These are phyloP conservation scores for Acarospora socialis DNA, from an alignment of 2,329 filamentous ascomycete genomes.

Conservation along the genomic window DNA sequence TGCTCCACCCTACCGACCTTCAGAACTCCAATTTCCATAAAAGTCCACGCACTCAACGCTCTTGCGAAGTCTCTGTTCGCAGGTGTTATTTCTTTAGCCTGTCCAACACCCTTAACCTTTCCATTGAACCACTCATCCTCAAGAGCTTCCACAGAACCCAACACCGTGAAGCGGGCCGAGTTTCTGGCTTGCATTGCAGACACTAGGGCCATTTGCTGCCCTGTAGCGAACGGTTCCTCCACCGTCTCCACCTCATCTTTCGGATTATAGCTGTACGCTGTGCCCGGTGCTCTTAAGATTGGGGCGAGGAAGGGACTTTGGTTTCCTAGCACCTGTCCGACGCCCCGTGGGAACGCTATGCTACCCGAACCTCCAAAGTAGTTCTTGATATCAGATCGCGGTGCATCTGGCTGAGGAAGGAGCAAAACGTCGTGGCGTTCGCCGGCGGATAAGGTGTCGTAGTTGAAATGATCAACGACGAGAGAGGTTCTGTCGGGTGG, in stretches of 20 bases:
- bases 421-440: conserved; percentile 84
- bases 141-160: conserved; percentile 77
- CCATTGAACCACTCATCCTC: conserved; percentile 81
- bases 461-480: conserved; percentile 92
- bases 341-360: conserved; percentile 67
- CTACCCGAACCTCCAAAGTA: conserved; percentile 59
- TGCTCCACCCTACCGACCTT: conserved; percentile 75
- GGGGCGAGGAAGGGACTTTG: conserved; percentile 62
- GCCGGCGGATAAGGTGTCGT: conserved; percentile 59
- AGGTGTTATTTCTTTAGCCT: conserved; percentile 46
- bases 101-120: conserved; percentile 45
- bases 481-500: conserved; percentile 71
- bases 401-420: conserved; percentile 50
- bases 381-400: conserved; percentile 56
- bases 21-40: conserved; percentile 84
- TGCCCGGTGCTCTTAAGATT: conserved; percentile 66
- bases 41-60: conserved; percentile 83
- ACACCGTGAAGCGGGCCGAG: conserved; percentile 72
- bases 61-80: conserved; percentile 76
- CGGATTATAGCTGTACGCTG: conserved; percentile 85
- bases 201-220: conserved; percentile 70
- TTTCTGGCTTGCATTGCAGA: conserved; percentile 83
- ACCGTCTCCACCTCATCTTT: conserved; percentile 63
- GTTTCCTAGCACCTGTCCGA: conserved; percentile 70
- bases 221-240: conserved; percentile 75